Evolutionary conservation across 495 filamentous ascomycete genomes (phyloP).

Genomic region (Penicillium angulare): DNA sequence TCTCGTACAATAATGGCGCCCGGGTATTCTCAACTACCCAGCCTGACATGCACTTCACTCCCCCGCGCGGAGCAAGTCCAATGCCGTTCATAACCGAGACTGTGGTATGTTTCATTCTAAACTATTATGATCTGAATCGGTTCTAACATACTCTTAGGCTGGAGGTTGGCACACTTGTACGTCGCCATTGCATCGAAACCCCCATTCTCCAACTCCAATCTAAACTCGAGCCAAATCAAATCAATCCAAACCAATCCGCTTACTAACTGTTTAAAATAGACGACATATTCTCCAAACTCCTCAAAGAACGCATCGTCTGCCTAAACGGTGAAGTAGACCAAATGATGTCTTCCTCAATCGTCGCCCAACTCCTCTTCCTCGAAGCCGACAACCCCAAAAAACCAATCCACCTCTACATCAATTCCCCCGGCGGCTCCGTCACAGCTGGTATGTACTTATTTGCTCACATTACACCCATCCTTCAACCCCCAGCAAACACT

Average conservation of each 20-base stretch:
- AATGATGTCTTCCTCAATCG: conserved; percentile 80
- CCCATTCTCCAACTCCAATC: neutral
- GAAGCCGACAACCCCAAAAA: conserved; percentile 95
- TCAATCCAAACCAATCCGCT: no score
- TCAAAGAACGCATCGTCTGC: conserved; percentile 92
- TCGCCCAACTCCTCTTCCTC: conserved; percentile 94
- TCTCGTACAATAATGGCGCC: conserved; percentile 4
- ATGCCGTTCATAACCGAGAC: conserved; percentile 78
- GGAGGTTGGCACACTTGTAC: conserved; percentile 89
- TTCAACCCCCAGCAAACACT: neutral
- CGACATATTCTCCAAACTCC: conserved; percentile 79
- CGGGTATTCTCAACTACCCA: conserved; percentile 35
- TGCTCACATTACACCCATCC: no score
- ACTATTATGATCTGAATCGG: neutral
- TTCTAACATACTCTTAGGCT: conserved; percentile 48
- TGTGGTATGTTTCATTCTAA: conserved; percentile 58
- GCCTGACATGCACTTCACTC: conserved; percentile 34
- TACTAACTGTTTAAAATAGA: conserved; percentile 47
- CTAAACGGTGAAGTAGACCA: conserved; percentile 93
- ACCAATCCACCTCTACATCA: conserved; percentile 95
- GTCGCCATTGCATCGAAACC: conserved; percentile 21
- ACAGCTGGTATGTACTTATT: conserved; percentile 69
- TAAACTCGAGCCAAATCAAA: no score
- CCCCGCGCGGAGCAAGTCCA: conserved; percentile 58
- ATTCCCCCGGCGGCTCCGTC: conserved; percentile 93